Base-by-base conservation (phyloP, 2,329 filamentous ascomycete genomes). In the Elsinoe arachidis region DNA sequence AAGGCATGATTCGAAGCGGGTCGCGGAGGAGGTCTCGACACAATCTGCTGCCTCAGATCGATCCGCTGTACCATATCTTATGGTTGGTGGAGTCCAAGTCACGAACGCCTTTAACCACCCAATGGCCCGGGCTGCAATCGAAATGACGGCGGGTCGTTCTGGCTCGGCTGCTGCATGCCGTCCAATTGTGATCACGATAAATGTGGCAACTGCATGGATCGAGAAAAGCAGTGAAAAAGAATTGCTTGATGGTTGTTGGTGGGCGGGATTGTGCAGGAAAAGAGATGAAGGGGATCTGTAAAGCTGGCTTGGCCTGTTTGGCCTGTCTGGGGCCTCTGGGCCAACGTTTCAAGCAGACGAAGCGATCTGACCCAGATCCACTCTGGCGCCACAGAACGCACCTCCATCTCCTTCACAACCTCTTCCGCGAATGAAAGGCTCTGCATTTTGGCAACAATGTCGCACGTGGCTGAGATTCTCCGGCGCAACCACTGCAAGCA, bases 381-480 rank as follows among this genome's bases (percentile, higher is more conserved):
- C 26, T 30, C 12, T 51, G 33, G 46, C 26, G 46, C 46, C 46
- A 30, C 46, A 51, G 26, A 51, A 34, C 30, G 10, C 46, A 49
- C 30, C 26, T 26, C 21, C 26, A 51, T 35, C n/a, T 35, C 46
- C 33, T 33, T 19, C n/a, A n/a, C 19, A 12, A 26, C 5, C 49
- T 39, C 9, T 53, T 53, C 34, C 49, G 49, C 49, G 49, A 53
- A 53, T 53, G 35, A 53, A 14, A 17, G 3, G 5, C 49, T 14
- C 5, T 21, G 15, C 34, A 53, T 21, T 53, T n/a, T 34, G 26
- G 11, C 17, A 21, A 21, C 49, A 7, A 37, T 38, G 34, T 53
- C 49, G 49, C 49, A 53, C 49, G 34, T 53, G 49, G 49, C 49
- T 53, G 49, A 53, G 49, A 38, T 53, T 53, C 49, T 53, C 49